Conservation (phyloP, 2,329 filamentous ascomycete species). For the Beauveria sp. region DNA sequence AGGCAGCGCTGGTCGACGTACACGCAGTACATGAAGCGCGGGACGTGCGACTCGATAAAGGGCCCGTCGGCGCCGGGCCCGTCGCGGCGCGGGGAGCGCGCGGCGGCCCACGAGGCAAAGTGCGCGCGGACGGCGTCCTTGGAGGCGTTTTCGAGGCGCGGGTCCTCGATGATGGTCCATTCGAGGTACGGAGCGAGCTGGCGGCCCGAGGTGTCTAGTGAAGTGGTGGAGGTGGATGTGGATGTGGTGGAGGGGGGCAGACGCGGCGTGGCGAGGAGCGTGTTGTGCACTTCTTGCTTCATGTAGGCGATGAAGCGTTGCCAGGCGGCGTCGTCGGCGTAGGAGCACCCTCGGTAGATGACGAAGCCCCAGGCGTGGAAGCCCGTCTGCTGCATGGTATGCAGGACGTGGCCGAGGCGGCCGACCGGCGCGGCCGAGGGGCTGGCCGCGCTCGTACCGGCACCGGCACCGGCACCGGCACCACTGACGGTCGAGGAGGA, state of each 20-base stretch:
- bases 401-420: conserved; percentile 4
- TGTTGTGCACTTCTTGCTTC: not conserved
- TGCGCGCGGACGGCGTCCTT: not conserved
- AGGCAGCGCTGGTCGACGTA: conserved; percentile 6
- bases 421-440: not conserved
- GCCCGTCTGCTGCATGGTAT: conserved; percentile 7
- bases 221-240: not conserved
- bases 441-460: not conserved
- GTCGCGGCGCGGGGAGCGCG: not conserved
- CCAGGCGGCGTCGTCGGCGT: conserved; percentile 2
- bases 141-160: conserved; percentile 2
- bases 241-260: not conserved
- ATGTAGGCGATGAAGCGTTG: not conserved
- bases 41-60: conserved; percentile 8
- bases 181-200: conserved; percentile 3
- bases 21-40: conserved; percentile 11
- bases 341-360: conserved; percentile 7
- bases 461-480: not conserved
- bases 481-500: not conserved
- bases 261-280: not conserved
- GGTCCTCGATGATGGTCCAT: conserved; percentile 9
- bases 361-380: conserved; percentile 7
- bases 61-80: conserved; percentile 9
- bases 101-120: conserved; percentile 8
- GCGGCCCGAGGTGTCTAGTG: not conserved